phyloP scores from a whole-genome alignment of 495 filamentous ascomycete genomes.

The Penicillium simplicissimum region DNA sequence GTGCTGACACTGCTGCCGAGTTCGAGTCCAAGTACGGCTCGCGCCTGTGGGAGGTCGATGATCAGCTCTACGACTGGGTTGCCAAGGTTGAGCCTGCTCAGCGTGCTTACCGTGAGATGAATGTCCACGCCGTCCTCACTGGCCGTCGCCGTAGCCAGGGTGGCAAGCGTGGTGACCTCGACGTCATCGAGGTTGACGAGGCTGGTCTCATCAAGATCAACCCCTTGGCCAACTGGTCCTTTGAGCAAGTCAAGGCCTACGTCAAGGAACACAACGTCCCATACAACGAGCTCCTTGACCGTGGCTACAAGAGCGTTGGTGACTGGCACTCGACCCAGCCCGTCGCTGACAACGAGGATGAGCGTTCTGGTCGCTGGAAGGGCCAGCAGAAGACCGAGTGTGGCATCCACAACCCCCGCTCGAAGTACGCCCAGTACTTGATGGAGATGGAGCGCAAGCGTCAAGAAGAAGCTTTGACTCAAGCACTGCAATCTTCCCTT shows the following conservation, averaged over 20 bases:
- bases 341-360: constrained; percentile 87
- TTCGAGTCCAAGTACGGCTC: constrained; percentile 82
- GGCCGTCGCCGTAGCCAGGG: constrained; percentile 91
- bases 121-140: constrained; percentile 92
- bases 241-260: constrained; percentile 85
- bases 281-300: constrained; percentile 88
- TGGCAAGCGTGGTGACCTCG: constrained; percentile 83
- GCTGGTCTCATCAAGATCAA: constrained; percentile 96
- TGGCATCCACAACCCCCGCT: constrained; percentile 95
- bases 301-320: constrained; percentile 93
- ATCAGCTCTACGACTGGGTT: constrained; percentile 92
- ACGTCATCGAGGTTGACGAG: constrained; percentile 90
- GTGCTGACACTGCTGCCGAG: constrained; percentile 64
- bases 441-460: constrained; percentile 71
- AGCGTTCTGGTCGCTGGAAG: constrained; percentile 97
- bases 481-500: constrained; percentile 43
- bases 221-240: constrained; percentile 95
- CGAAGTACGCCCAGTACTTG: constrained; percentile 84
- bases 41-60: constrained; percentile 80
- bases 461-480: constrained; percentile 59
- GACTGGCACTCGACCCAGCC: constrained; percentile 98
- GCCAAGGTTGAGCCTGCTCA: constrained; percentile 97
- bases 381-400: constrained; percentile 94
- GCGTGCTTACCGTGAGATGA: constrained; percentile 83
- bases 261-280: constrained; percentile 83